Evolutionary conservation across 495 filamentous ascomycete species (phyloP), one percentile per base, ranked within the genome.

Genomic region (Amorphotheca resinae): DNA sequence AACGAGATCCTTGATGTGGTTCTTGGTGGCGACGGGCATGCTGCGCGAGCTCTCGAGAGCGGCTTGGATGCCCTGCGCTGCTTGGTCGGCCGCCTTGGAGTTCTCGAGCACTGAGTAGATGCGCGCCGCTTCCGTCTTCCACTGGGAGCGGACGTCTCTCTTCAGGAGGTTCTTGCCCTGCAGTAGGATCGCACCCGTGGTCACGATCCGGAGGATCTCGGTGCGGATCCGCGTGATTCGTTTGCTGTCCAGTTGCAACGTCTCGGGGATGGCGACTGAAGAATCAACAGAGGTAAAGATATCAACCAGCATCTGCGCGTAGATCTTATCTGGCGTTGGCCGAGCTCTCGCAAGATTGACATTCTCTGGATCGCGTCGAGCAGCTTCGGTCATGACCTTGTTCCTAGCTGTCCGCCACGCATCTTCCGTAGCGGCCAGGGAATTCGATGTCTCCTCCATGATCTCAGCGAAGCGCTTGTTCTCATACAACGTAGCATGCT

Each of bases 81-180:
- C 65, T 44, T 73, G 65, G 18, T 77, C 72, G 12, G 67, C 37
- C 9, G 16, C 31, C 34, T 43, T 54, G 15, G 45, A 42, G 36
- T 50, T 46, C 48, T 69, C 64, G 3, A 72, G 61, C 0, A 76
- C 64, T 9, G 60, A 53, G 11, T 81, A 65, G 46, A 95, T 79
- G 4, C 88, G 78, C 25, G 77, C 72, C 0, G 88, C 85, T 53
- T 96, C 87, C 8, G 71, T 67, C 61, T 83, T 88, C 93, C 93
- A 98, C 36, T 85, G 82, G 2, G 74, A 77, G 22, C 91, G 80
- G 15, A 87, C 82, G 59, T 96, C 89, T 16, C 91, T 81, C 61
- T 93, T 93, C 34, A 98, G 77, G 9, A 95, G 69, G 55, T 94
- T 96, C 68, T 98, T 98, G 51, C 84, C 86, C 1, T 93, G 93